Base-by-base conservation (phyloP, 1,139 yeast species). In the Zygoascus meyerae region DNA sequence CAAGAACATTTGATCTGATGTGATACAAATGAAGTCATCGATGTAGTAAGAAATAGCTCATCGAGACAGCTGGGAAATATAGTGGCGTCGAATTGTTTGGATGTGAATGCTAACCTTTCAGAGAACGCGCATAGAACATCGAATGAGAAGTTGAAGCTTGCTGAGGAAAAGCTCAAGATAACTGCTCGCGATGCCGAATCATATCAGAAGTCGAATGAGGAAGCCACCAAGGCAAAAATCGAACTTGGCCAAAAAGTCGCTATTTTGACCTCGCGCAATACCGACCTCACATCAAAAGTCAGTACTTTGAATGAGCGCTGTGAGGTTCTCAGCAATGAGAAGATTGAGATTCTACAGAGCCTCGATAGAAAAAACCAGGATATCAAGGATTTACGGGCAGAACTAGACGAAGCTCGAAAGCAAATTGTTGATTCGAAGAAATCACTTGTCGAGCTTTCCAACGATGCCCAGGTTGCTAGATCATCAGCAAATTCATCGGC, bases 351-450 rank as follows among this genome's bases (percentile, higher is more conserved):
- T 1, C 55, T 71, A 32, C 74, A 70, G 44, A 54, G 71, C 26
- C 51, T 76, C n/a, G 74, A 70, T 47, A 64, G 68, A 48, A 72
- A 71, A 54, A 72, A 67, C 65, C 68, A 65, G 26, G 84, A 80
- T 52, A 62, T 75, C 34, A 67, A 70, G 34, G 70, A 68, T n/a
- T 64, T 78, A 39, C 75, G 74, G 46, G 69, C 67, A n/a, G 80
- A 81, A 43, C 64, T 80, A n/a, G 75, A 74, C 39, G 64, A 66
- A 17, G 62, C 81, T 31, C 73, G 79, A 28, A 66, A 68, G 14
- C 68, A 74, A 5, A 77, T 75, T 51, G 74, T 79, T 26, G 64
- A 63, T 8, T 58, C 70, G n/a, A 69, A 79, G 42, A 63, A 67
- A 46, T 55, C 62, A 10, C 52, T 69, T 7, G 62, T 71, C 33